These are phyloP conservation scores for Flagelloscypha sp. DNA, from an alignment of 768 basidiomycete genomes.

Conservation along the genomic window DNA sequence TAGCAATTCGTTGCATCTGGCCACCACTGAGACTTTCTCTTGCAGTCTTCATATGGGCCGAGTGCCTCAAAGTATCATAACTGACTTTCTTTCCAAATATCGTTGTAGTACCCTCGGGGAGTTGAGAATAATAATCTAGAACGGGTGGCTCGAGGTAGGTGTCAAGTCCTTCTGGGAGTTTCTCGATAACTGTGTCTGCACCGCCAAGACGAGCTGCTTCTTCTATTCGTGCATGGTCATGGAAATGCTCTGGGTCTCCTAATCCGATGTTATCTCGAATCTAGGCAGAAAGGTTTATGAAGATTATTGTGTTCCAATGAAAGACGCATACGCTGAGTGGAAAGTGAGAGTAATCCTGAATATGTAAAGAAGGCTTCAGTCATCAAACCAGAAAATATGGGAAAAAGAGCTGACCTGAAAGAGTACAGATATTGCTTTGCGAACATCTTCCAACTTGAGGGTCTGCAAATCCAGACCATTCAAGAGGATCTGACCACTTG, in stretches of 20 bases:
- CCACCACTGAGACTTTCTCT: conserved; percentile 34
- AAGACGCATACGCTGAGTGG: conserved; percentile 38
- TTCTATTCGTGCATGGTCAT: conserved; percentile 29
- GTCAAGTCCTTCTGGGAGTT: conserved; percentile 35
- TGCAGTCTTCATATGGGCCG: conserved; percentile 21
- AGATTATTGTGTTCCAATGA: background rate
- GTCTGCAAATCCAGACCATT: conserved; percentile 35
- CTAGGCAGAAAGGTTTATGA: conserved; percentile 20
- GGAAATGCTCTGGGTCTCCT: conserved; percentile 32
- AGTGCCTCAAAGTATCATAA: conserved; percentile 24
- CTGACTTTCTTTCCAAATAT: conserved; percentile 37
- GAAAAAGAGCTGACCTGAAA: too few relatives aligned
- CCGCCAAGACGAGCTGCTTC: conserved; percentile 44
- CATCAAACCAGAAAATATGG: too few relatives aligned
- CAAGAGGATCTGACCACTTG: conserved; percentile 36
- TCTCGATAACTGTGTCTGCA: conserved; percentile 35
- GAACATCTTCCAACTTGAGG: conserved; percentile 34
- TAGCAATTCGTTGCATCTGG: conserved; percentile 36
- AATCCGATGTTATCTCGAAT: conserved; percentile 45
- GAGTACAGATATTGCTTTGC: conserved; percentile 33
- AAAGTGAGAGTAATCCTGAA: conserved; percentile 47
- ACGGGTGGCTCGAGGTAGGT: conserved; percentile 42
- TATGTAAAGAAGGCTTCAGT: too few relatives aligned
- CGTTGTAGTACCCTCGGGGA: conserved; percentile 37
- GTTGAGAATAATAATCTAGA: conserved; percentile 34